Evolutionary conservation across 805 yeast genomes (phyloP).

Genomic region (Teunomyces barrocoloradensis): DNA sequence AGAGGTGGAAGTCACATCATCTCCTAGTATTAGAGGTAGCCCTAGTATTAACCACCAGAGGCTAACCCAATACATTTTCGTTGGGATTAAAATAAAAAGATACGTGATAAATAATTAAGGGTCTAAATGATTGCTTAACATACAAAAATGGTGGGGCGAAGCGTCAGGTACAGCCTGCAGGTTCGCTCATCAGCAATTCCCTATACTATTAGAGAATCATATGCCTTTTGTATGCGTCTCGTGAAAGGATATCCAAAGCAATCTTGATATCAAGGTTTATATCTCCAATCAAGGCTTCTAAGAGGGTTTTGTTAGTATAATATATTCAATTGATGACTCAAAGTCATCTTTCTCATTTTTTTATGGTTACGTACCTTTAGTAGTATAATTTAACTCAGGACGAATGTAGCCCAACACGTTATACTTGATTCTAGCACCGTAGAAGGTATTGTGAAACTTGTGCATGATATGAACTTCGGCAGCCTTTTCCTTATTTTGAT

Average conservation of each 20-base stretch:
- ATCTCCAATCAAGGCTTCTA: slow-evolving; percentile 80
- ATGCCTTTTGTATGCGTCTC: slow-evolving; percentile 13
- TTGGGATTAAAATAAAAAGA: not conserved
- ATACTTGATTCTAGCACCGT: slow-evolving; percentile 75
- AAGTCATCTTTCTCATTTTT: too few species aligned
- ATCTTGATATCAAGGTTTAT: slow-evolving; percentile 75
- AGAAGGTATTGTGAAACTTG: slow-evolving; percentile 63
- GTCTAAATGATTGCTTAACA: not conserved
- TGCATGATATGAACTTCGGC: slow-evolving; percentile 88
- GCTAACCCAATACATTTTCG: not conserved
- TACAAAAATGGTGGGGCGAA: not conserved
- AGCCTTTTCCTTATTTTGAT: slow-evolving; percentile 71
- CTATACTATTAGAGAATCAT: not conserved
- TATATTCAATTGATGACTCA: too few species aligned
- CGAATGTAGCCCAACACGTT: slow-evolving; percentile 84
- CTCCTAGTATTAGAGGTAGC: not conserved
- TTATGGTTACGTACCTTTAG: slow-evolving; percentile 40
- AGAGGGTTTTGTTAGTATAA: slow-evolving; percentile 17
- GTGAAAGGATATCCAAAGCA: slow-evolving; percentile 50
- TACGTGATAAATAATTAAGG: not conserved
- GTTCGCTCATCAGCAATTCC: not conserved
- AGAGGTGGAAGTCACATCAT: not conserved
- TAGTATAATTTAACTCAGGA: slow-evolving; percentile 83
- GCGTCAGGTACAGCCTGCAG: not conserved
- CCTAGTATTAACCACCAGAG: not conserved